Evolutionary conservation across 768 basidiomycete species (phyloP), one percentile per base, ranked within the genome.

Genomic region (Amanita thiersii): DNA sequence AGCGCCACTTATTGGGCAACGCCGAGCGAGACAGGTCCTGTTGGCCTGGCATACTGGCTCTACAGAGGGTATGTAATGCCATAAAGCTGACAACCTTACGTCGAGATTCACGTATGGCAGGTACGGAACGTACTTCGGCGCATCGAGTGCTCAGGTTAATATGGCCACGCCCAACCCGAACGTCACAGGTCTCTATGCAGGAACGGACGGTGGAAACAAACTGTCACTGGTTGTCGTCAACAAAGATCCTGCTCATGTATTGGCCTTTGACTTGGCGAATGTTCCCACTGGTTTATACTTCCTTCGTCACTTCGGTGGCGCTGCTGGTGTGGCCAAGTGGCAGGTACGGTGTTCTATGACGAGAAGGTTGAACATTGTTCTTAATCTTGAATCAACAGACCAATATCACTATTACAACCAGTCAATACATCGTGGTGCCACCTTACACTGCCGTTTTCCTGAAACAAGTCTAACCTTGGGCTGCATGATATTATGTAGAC

Each of bases 31-130:
- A 52, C 59, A 23, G 68, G 68, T 4, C 71, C 73, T n/a, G 50
- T 70, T 20, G 74, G 72, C 17, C 54, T 75, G 42, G 74, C 73
- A 24, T 77, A 68, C 51, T 77, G 74, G 74, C 58, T 77, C 4
- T 77, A 59, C 58, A 59, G 73, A 59, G 74, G 74, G 71, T 74
- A 49, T 12, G n/a, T n/a, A 7, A 17, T 43, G 39, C 0, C n/a
- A 1, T 21, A 11, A 28, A 32, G 31, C 19, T 8, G 20, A 25
- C 9, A 20, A n/a, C 5, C 34, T 37, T 37, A 14, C 21, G 40
- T 12, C 36, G 25, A 12, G 4, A 17, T 33, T 24, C 19, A 17
- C 20, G 29, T 33, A 7, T 37, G 73, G 72, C n/a, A 19, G 66
- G 67, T 44, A n/a, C n/a, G 73, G 72, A 9, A 63, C 61, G 0